Base-by-base conservation (phyloP, 352 stramenopile genomes). In the Albugo laibachii region DNA sequence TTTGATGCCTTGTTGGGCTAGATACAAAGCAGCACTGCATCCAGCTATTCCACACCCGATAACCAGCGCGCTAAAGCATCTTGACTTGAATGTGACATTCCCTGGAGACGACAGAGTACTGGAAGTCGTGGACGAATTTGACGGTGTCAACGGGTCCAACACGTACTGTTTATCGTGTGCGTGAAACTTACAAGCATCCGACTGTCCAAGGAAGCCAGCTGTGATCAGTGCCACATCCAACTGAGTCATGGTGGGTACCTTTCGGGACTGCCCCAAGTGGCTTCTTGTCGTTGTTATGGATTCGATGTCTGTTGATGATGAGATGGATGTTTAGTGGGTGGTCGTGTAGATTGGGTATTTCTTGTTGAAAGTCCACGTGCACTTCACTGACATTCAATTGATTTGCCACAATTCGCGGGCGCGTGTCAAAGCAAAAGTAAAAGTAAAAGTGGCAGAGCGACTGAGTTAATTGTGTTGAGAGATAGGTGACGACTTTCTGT, bases 281-380 rank as follows among this genome's bases (percentile, higher is more conserved):
- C 38, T 43, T 43, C 8, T 43, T 43, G 16, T 43, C 8, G 16
- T 43, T 43, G 3, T 43, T 43, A 3, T 43, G 16, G n/a, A n/a
- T 43, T 43, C 38, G 16, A 3, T 43, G 16, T 43, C 38, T 43
- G 3, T 43, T 24, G 16, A 24, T 8, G 16, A 24, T 24, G 16
- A 8, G 8, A 10, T 43, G 3, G 8, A 43, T 43, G 3, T 21
- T 57, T 84, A 84, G 65, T 82, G 63, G 49, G 55, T 72, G 54
- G 72, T 59, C 57, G 60, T 69, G 63, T 72, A 80, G 53, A 74
- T 65, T 52, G 69, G 55, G 69, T 84, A 84, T 61, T 84, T 84
- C 59, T 84, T 84, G 65, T 82, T 84, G 52, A 72, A 84, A 53
- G 60, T 84, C 72, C 72, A 84, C 56, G 68, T 65, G 58, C 72